Conservation (phyloP, 1,139 yeast species). For the Taphrina deformans region DNA sequence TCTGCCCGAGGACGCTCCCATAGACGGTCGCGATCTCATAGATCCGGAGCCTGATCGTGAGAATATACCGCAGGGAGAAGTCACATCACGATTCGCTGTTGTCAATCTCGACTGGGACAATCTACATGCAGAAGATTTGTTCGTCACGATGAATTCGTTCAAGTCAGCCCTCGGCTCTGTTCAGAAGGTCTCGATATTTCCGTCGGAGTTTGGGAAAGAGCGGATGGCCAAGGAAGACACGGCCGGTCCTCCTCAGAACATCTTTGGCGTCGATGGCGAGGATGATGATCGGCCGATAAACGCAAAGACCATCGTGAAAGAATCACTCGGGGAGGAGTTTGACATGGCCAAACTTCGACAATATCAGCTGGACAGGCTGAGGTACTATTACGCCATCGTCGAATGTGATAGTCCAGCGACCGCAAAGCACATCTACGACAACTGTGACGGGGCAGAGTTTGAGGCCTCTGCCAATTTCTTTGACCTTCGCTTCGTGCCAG, state of each 20-base stretch:
- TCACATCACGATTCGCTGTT: constrained; percentile 76
- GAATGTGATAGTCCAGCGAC: constrained; percentile 73
- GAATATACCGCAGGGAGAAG: constrained; percentile 81
- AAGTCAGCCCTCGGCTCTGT: constrained; percentile 76
- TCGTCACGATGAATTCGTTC: constrained; percentile 88
- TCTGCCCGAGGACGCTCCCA: constrained; percentile 48
- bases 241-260: constrained; percentile 89
- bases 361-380: constrained; percentile 73
- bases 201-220: constrained; percentile 91
- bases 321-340: constrained; percentile 52
- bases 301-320: constrained; percentile 43
- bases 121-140: constrained; percentile 75
- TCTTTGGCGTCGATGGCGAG: constrained; percentile 54
- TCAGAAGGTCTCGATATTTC: constrained; percentile 70
- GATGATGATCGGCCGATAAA: constrained; percentile 44
- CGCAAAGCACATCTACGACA: constrained; percentile 73
- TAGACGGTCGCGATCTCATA: constrained; percentile 45
- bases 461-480: constrained; percentile 95
- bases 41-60: constrained; percentile 60
- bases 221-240: constrained; percentile 85
- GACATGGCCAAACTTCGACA: constrained; percentile 56
- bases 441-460: constrained; percentile 91
- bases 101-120: constrained; percentile 99
- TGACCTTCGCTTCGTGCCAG: constrained; percentile 90
- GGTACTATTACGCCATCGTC: constrained; percentile 93